Percentiles rank a stretch among this genome's conserved stretches.
Conservation (phyloP, 352 stramenopile genomes). For the Blastocystis sp. region DNA sequence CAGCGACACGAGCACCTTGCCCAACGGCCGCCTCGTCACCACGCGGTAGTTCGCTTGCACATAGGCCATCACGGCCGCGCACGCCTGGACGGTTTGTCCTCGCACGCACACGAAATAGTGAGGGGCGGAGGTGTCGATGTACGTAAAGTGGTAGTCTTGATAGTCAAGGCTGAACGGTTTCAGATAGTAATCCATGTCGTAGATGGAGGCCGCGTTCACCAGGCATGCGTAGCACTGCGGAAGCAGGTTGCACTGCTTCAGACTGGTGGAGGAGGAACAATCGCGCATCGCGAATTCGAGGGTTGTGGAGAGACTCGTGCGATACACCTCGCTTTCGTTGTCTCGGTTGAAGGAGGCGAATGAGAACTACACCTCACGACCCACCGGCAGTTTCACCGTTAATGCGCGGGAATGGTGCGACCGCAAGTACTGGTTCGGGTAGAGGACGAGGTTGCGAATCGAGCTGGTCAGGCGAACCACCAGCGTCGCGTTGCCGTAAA, state of each 20-base stretch:
- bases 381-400: neutral
- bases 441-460: neutral
- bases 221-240: conserved; percentile 24
- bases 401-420: neutral
- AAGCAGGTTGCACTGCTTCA: conserved; percentile 5
- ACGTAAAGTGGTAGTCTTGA: neutral
- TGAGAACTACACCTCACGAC: neutral
- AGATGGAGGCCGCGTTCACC: neutral
- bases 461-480: neutral
- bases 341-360: conserved; percentile 2
- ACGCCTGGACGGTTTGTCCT: neutral
- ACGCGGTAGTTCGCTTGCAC: neutral
- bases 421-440: neutral
- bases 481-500: neutral
- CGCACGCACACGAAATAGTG: conserved; percentile 23
- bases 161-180: neutral
- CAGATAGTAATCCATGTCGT: conserved; percentile 14
- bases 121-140: neutral
- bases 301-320: neutral
- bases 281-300: neutral
- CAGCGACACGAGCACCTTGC: neutral
- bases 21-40: neutral
- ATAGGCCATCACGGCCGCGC: neutral
- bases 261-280: neutral
- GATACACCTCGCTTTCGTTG: neutral